phyloP scores from a whole-genome alignment of 495 filamentous ascomycete species.

The Penicillium cinerascens region DNA sequence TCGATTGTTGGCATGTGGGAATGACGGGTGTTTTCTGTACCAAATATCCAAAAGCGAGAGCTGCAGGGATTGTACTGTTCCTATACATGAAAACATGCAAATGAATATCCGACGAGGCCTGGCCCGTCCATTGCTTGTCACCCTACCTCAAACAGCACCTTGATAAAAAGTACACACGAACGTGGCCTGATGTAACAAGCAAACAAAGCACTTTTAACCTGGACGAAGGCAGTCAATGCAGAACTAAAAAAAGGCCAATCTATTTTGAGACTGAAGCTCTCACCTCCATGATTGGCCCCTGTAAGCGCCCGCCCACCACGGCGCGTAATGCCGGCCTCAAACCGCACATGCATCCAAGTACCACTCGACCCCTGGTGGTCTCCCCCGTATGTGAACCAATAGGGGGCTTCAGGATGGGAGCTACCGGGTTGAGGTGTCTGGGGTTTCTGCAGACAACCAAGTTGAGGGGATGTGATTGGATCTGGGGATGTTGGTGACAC shows the following conservation, averaged over 20 bases:
- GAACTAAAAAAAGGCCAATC: neutral
- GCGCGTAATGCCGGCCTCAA: conserved; percentile 23
- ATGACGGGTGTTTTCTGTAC: conserved; percentile 15
- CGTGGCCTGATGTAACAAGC: too few relatives aligned
- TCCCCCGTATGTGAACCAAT: conserved; percentile 7
- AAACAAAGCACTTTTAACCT: neutral
- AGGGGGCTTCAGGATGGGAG: neutral
- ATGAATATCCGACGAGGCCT: neutral
- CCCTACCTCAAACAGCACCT: neutral
- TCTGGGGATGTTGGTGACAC: neutral
- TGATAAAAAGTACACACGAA: neutral
- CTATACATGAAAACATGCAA: neutral
- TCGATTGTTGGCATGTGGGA: conserved; percentile 8
- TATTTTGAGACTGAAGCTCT: conserved; percentile 2
- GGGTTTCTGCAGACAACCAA: conserved; percentile 12
- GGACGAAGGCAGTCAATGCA: neutral
- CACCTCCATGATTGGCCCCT: neutral
- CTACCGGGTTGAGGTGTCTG: conserved; percentile 12
- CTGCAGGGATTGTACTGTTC: conserved; percentile 1
- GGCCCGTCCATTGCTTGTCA: neutral
- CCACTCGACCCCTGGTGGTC: conserved; percentile 16
- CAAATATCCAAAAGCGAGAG: conserved; percentile 22
- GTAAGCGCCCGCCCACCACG: conserved; percentile 20
- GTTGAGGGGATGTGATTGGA: neutral
- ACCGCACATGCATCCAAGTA: conserved; percentile 5